Percentiles rank a stretch among this genome's conserved stretches.
Evolutionary conservation across 2,329 filamentous ascomycete genomes (phyloP).

Genomic region (Zasmidium citrigriseum): DNA sequence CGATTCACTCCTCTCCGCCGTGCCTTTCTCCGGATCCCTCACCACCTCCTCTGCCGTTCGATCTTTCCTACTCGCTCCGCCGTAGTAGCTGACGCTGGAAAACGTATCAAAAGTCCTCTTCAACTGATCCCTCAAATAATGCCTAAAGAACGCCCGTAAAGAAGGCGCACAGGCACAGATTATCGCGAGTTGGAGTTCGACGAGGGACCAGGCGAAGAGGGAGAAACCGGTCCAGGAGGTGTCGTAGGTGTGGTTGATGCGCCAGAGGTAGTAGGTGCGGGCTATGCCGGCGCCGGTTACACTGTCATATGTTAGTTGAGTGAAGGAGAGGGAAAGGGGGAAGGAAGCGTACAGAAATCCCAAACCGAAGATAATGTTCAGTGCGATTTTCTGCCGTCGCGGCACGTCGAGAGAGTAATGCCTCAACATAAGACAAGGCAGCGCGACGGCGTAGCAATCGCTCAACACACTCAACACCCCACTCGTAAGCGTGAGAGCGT

Average conservation of each 20-base stretch:
- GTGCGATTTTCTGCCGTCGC: slow-evolving; percentile 23
- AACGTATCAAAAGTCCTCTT: slow-evolving; percentile 12
- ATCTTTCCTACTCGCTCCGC: not conserved
- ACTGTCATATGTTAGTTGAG: slow-evolving; percentile 8
- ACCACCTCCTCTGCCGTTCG: too few relatives aligned
- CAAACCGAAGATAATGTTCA: slow-evolving; percentile 27
- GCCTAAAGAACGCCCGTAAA: slow-evolving; percentile 31
- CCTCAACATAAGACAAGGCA: slow-evolving; percentile 27
- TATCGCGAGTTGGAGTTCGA: slow-evolving; percentile 33
- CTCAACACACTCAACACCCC: slow-evolving; percentile 25
- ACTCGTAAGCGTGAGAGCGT: slow-evolving; percentile 9
- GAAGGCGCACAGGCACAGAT: slow-evolving; percentile 35
- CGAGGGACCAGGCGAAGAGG: slow-evolving; percentile 29
- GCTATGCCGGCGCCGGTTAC: slow-evolving; percentile 28
- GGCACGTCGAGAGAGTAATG: slow-evolving; percentile 25
- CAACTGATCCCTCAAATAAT: slow-evolving; percentile 27
- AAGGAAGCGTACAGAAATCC: slow-evolving; percentile 19
- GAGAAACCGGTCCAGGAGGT: slow-evolving; percentile 28
- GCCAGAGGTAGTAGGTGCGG: slow-evolving; percentile 26
- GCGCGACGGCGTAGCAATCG: slow-evolving; percentile 26
- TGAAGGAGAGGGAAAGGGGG: not conserved
- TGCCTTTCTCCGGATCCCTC: not conserved
- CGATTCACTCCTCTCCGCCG: not conserved
- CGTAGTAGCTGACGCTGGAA: slow-evolving; percentile 17
- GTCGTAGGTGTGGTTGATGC: slow-evolving; percentile 22